Evolutionary conservation across 2,329 filamentous ascomycete species (phyloP).

Genomic region (Aspergillus latus): DNA sequence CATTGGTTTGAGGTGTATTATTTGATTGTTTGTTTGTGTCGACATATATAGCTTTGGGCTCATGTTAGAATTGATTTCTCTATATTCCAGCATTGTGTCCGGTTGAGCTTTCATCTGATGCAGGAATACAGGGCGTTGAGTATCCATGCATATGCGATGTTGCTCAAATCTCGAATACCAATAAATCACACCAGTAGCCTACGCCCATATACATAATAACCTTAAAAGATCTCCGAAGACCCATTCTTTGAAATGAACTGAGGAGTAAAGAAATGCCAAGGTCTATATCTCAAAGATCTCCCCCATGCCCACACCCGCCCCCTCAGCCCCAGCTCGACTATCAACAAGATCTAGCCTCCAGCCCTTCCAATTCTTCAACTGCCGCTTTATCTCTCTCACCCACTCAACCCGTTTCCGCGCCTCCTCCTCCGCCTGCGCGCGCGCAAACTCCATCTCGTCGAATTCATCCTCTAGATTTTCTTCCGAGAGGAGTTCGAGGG

Average conservation of each 20-base stretch:
- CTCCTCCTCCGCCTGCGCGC: slow-evolving; percentile 63
- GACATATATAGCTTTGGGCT: neutral
- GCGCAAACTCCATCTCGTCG: slow-evolving; percentile 61
- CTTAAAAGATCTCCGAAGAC: no score
- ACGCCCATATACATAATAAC: no score
- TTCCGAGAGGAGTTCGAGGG: slow-evolving; percentile 46
- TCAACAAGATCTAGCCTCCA: slow-evolving; percentile 65
- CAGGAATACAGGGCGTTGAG: no score
- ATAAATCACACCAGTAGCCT: neutral
- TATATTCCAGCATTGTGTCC: neutral
- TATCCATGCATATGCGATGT: neutral
- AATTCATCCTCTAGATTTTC: slow-evolving; percentile 58
- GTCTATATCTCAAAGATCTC: slow-evolving; percentile 54
- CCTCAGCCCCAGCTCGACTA: slow-evolving; percentile 55
- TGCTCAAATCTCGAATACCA: neutral
- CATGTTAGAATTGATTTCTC: slow-evolving; percentile 1
- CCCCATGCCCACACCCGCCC: slow-evolving; percentile 57
- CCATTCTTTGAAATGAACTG: no score
- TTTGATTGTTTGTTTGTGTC: neutral
- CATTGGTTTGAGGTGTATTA: neutral
- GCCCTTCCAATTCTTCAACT: slow-evolving; percentile 59
- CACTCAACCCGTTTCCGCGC: slow-evolving; percentile 60
- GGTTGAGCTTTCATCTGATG: no score
- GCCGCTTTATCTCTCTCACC: slow-evolving; percentile 62
- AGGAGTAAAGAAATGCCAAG: neutral